Conservation (phyloP, 2,329 filamentous ascomycete genomes). For the Fusarium sp. region DNA sequence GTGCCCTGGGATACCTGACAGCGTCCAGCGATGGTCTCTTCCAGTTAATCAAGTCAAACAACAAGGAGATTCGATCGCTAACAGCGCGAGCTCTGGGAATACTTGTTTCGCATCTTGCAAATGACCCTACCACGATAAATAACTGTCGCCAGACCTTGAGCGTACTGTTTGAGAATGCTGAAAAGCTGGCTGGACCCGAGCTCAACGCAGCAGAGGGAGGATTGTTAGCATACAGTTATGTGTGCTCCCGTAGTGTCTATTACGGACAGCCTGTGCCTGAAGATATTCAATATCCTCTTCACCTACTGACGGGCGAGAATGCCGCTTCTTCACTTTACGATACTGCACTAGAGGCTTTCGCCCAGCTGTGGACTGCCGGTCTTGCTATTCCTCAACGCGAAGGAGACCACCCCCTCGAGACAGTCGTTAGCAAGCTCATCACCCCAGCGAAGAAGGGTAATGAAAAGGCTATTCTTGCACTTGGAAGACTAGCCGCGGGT, state of each 20-base stretch:
- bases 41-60: constrained; percentile 76
- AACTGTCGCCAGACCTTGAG: constrained; percentile 51
- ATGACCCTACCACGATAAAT: constrained; percentile 51
- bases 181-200: constrained; percentile 59
- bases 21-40: constrained; percentile 65
- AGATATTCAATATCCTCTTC: constrained; percentile 48
- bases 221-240: constrained; percentile 59
- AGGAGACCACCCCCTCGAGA: constrained; percentile 50
- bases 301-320: constrained; percentile 50
- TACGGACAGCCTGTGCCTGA: constrained; percentile 54
- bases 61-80: constrained; percentile 72
- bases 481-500: constrained; percentile 81
- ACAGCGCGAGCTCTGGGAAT: constrained; percentile 81
- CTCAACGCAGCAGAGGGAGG: constrained; percentile 62
- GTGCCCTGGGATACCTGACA: constrained; percentile 63
- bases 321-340: constrained; percentile 56
- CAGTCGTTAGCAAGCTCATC: constrained; percentile 72
- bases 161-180: constrained; percentile 58
- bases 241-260: constrained; percentile 60
- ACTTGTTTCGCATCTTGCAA: constrained; percentile 73
- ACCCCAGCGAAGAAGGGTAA: constrained; percentile 81
- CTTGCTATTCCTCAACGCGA: constrained; percentile 53
- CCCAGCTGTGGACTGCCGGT: constrained; percentile 62
- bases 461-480: constrained; percentile 82
- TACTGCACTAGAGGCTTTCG: constrained; percentile 58